These are phyloP conservation scores for Botrytis fragariae DNA, from an alignment of 2,329 filamentous ascomycete species.

Conservation along the genomic window DNA sequence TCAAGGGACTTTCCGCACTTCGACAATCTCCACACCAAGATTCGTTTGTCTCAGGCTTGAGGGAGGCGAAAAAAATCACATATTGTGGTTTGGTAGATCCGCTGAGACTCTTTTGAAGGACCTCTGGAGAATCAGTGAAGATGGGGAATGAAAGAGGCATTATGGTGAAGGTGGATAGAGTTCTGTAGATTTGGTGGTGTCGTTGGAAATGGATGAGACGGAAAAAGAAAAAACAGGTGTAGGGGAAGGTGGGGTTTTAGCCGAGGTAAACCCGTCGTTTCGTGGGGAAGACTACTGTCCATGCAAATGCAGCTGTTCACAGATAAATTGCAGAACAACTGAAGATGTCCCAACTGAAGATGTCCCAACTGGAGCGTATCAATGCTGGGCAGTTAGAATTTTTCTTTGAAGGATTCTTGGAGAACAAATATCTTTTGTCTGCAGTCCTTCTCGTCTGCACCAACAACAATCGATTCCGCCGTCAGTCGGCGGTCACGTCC, in stretches of 20 bases:
- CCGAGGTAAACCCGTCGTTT: neutral
- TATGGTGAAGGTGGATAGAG: neutral
- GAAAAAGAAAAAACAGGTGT: neutral
- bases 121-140: neutral
- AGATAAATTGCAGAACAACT: neutral
- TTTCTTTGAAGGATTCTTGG: neutral
- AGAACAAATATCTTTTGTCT: neutral
- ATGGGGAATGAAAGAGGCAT: constrained; percentile 13
- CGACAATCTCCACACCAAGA: constrained; percentile 16
- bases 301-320: neutral
- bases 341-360: neutral
- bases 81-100: constrained; percentile 6
- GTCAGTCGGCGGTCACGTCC: neutral
- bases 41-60: constrained; percentile 1
- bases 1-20: neutral
- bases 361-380: neutral
- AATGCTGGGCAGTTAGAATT: neutral
- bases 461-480: neutral
- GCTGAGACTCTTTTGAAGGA: neutral
- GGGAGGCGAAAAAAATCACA: constrained; percentile 9
- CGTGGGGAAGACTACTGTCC: too few relatives aligned
- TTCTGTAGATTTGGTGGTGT: neutral
- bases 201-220: neutral
- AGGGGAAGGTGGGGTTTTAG: neutral
- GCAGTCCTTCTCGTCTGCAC: neutral